phyloP scores from a whole-genome alignment of 2,329 filamentous ascomycete species.

The Penicillium sp. region DNA sequence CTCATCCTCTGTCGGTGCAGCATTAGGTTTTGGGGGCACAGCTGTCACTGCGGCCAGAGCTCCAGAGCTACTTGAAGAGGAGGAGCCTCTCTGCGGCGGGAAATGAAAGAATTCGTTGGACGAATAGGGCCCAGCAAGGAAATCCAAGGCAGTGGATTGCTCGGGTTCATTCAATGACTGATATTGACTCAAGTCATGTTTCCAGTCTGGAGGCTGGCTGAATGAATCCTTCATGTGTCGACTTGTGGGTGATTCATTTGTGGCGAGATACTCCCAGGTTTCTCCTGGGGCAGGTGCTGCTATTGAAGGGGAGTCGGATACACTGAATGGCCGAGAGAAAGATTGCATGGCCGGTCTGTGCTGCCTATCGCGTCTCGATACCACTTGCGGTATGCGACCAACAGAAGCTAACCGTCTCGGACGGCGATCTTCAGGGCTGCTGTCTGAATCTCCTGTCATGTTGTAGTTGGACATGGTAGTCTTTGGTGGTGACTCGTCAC shows the following conservation, averaged over 20 bases:
- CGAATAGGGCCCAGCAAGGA: conserved; percentile 36
- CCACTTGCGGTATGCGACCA: conserved; percentile 77
- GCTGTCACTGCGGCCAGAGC: conserved; percentile 61
- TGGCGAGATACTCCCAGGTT: conserved; percentile 22
- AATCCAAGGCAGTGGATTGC: conserved; percentile 27
- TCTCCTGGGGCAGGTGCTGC: conserved; percentile 24
- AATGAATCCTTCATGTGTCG: conserved; percentile 20
- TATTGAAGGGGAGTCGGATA: conserved; percentile 41
- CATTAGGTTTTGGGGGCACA: conserved; percentile 56
- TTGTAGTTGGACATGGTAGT: conserved; percentile 33
- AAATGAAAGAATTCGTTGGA: conserved; percentile 66
- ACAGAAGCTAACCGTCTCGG: conserved; percentile 70
- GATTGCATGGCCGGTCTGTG: conserved; percentile 67
- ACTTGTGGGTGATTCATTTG: conserved; percentile 19
- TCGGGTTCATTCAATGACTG: conserved; percentile 34
- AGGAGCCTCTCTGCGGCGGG: conserved; percentile 65
- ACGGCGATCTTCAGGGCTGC: conserved; percentile 28
- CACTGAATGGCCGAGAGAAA: conserved; percentile 76
- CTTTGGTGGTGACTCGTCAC: conserved; percentile 32
- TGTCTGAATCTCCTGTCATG: conserved; percentile 14
- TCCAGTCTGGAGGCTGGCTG: conserved; percentile 23
- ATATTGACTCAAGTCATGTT: conserved; percentile 27
- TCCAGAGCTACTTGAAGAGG: conserved; percentile 59
- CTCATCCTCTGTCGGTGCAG: conserved; percentile 70
- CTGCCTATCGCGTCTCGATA: conserved; percentile 58